Evolutionary conservation across 2,329 filamentous ascomycete genomes (phyloP).

Genomic region (Aspergillus sojae): DNA sequence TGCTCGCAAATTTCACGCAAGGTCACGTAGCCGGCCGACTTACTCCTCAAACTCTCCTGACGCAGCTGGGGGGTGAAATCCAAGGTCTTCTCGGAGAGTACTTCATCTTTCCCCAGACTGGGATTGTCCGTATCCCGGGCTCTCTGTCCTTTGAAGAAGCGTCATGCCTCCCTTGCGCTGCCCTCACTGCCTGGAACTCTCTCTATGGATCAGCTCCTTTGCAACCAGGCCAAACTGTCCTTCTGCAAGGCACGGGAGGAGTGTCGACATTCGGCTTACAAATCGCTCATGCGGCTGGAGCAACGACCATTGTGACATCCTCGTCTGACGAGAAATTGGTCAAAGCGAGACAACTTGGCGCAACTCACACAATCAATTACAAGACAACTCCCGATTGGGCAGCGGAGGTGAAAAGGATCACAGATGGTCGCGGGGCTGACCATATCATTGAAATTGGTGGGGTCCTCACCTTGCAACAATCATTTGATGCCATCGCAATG

Average conservation of each 20-base stretch:
- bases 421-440: slow-evolving; percentile 55
- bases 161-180: slow-evolving; percentile 15
- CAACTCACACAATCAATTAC: slow-evolving; percentile 13
- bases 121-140: slow-evolving; percentile 8
- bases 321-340: slow-evolving; percentile 19
- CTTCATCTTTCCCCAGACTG: slow-evolving; percentile 7
- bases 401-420: slow-evolving; percentile 48
- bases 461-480: slow-evolving; percentile 55
- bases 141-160: slow-evolving; percentile 15
- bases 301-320: slow-evolving; percentile 19
- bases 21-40: slow-evolving; percentile 7
- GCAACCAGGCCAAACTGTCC: slow-evolving; percentile 6
- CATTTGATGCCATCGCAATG: slow-evolving; percentile 48
- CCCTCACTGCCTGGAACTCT: slow-evolving; percentile 13
- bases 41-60: background rate
- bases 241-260: slow-evolving; percentile 16
- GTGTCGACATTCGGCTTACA: slow-evolving; percentile 12
- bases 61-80: slow-evolving; percentile 7
- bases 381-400: slow-evolving; percentile 15
- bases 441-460: slow-evolving; percentile 64
- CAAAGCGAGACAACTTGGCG: slow-evolving; percentile 16
- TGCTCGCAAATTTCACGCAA: slow-evolving; percentile 6
- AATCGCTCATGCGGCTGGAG: slow-evolving; percentile 9
- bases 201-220: slow-evolving; percentile 8
- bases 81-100: slow-evolving; percentile 13